Base-by-base conservation (phyloP, 495 filamentous ascomycete genomes). In the Friedmanniomyces endolithicus region DNA sequence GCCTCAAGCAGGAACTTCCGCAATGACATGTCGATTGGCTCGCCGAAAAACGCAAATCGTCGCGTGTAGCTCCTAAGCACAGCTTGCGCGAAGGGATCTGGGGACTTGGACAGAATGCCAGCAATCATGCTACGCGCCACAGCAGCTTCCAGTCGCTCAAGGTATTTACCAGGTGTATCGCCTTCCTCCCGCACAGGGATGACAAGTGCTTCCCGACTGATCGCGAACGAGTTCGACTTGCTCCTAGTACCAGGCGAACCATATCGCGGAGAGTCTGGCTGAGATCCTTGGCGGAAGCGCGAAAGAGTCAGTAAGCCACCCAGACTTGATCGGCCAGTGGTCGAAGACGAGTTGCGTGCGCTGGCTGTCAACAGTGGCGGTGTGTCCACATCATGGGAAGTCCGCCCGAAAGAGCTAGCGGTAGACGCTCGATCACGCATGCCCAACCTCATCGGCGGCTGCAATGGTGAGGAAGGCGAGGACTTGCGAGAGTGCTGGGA, bases 11-110 rank as follows among this genome's bases (percentile, higher is more conserved):
- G 72, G 14, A 97, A 78, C 66, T 97, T 97, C 22, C 92, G 77
- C 43, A 96, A 84, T 11, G 90, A 83, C 90, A 99, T 97, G 66
- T 99, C 92, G 68, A 99, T 87, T 0, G 92, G 90, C 63, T 96
- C 92, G 31, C 87, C 87, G 56, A 94, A 94, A 71, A 95, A 97
- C 45, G 81, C 79, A 68, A 99, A 97, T 8, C 84, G 82, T 49
- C 90, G 78, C 87, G 96, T 96, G 65, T 94, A 96, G 63, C 90
- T 95, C 49, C 90, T 79, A 29, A 99, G 67, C 1, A 89, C 87
- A 6, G 84, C 78, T 51, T 83, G 82, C 31, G 78, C 85, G 68
- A 99, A 99, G 0, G 83, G 70, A 57, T 99, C 89, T 4, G 77
- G 81, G 17, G 81, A 85, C 65, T 94, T 94, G 14, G 86, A 86